Evolutionary conservation across 164 flowering plant species (phyloP).

Genomic region (Buxus sempervirens): DNA sequence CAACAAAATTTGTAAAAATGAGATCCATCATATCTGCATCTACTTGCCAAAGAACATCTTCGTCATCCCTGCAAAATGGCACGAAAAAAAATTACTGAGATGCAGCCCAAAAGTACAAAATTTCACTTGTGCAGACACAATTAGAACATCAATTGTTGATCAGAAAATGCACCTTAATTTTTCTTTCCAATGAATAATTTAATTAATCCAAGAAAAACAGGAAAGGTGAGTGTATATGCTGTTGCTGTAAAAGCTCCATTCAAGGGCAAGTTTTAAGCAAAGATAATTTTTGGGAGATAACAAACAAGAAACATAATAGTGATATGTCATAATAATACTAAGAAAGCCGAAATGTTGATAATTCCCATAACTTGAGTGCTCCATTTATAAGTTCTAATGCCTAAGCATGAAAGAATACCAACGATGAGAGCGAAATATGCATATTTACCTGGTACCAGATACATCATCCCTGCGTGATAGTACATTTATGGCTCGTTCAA

Average conservation of each 20-base stretch:
- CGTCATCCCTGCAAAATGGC: conserved; percentile 46
- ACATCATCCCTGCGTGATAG: conserved; percentile 72
- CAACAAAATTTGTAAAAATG: conserved; percentile 68
- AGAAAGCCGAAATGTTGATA: not conserved
- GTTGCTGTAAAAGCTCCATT: not conserved
- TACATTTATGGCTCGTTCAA: conserved; percentile 79
- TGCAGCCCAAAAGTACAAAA: not conserved
- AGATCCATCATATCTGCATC: conserved; percentile 79
- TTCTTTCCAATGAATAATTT: not conserved
- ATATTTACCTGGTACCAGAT: conserved; percentile 47
- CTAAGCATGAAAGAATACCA: not conserved
- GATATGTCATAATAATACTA: no score
- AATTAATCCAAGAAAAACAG: no score
- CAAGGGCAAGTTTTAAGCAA: not conserved
- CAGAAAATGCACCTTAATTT: not conserved
- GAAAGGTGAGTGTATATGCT: not conserved
- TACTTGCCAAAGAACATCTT: conserved; percentile 71
- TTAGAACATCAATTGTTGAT: not conserved
- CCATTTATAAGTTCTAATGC: not conserved
- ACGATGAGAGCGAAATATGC: not conserved
- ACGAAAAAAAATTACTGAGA: not conserved
- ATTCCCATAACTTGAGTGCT: not conserved
- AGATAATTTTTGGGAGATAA: no score
- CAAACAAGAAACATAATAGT: no score
- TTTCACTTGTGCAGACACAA: not conserved